Percentiles rank a stretch among this genome's conserved stretches.
Conservation (phyloP, 805 yeast genomes). For the Kodamaea nitidulidarum region DNA sequence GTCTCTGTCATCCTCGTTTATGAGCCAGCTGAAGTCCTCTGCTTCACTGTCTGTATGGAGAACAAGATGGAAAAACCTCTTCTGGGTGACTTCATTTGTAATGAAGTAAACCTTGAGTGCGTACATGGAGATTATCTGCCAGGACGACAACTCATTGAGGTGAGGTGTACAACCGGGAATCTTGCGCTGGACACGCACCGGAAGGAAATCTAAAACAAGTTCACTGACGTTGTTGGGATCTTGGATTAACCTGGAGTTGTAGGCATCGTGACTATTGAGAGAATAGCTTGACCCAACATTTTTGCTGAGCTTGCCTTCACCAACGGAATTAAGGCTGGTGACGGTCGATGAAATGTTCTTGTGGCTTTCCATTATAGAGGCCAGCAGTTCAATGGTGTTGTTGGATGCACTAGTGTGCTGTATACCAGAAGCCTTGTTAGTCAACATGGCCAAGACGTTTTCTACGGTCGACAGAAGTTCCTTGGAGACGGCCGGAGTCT, state of each 20-base stretch:
- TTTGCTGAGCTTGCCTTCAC: slow-evolving; percentile 2
- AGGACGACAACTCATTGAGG: slow-evolving; percentile 35
- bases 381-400: slow-evolving; percentile 33
- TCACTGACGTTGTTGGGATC: slow-evolving; percentile 23
- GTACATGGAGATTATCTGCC: slow-evolving; percentile 42
- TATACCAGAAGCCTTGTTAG: not conserved
- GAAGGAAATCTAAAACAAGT: slow-evolving; percentile 28
- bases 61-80: slow-evolving; percentile 26
- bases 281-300: slow-evolving; percentile 15
- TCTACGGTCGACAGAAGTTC: slow-evolving; percentile 24
- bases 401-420: slow-evolving; percentile 4
- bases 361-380: slow-evolving; percentile 36
- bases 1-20: slow-evolving; percentile 26
- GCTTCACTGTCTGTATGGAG: slow-evolving; percentile 17
- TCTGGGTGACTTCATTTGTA: slow-evolving; percentile 22
- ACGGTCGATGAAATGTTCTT: slow-evolving; percentile 16
- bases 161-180: slow-evolving; percentile 14
- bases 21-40: slow-evolving; percentile 27
- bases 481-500: slow-evolving; percentile 22
- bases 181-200: slow-evolving; percentile 37
- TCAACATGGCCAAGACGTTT: slow-evolving; percentile 25
- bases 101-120: slow-evolving; percentile 27
- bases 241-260: slow-evolving; percentile 17
- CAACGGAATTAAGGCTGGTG: slow-evolving; percentile 13
- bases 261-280: slow-evolving; percentile 18